Conservation (phyloP, 1,284 basidiomycete species). For the Boletus subluridellus region DNA sequence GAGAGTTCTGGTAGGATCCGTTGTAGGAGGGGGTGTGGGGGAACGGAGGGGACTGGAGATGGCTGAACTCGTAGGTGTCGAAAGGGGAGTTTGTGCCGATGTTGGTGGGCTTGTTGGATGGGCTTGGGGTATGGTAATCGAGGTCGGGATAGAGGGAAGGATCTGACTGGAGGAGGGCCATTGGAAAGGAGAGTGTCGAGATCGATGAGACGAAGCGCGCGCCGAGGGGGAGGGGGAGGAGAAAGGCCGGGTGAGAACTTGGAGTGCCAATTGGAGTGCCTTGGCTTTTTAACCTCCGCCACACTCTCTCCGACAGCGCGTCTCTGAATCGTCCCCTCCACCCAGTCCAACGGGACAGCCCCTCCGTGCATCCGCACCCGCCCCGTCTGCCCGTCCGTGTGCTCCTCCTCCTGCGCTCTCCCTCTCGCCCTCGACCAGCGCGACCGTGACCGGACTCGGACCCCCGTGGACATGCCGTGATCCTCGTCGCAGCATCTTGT, state of each 20-base stretch:
- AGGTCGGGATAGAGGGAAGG: conserved; percentile 19
- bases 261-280: conserved; percentile 17
- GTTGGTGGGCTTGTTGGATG: conserved; percentile 29
- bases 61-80: conserved; percentile 39
- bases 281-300: conserved; percentile 35
- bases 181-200: conserved; percentile 1
- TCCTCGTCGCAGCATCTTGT: not conserved
- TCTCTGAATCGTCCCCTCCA: no score
- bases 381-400: not conserved
- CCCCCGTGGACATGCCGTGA: not conserved
- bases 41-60: conserved; percentile 37
- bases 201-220: conserved; percentile 15
- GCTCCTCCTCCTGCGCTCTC: not conserved
- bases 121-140: conserved; percentile 28
- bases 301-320: not conserved
- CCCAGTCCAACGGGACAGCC: no score
- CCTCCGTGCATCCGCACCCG: not conserved
- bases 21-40: conserved; percentile 53
- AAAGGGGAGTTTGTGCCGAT: conserved; percentile 28
- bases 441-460: not conserved
- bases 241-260: conserved; percentile 31
- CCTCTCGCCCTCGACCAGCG: not conserved
- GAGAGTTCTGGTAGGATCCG: conserved; percentile 59
- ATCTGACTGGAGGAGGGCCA: conserved; percentile 32
- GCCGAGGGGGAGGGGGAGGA: conserved; percentile 11